Base-by-base conservation (phyloP, 139 green algal genomes). In the Chlamydomonas applanata region DNA sequence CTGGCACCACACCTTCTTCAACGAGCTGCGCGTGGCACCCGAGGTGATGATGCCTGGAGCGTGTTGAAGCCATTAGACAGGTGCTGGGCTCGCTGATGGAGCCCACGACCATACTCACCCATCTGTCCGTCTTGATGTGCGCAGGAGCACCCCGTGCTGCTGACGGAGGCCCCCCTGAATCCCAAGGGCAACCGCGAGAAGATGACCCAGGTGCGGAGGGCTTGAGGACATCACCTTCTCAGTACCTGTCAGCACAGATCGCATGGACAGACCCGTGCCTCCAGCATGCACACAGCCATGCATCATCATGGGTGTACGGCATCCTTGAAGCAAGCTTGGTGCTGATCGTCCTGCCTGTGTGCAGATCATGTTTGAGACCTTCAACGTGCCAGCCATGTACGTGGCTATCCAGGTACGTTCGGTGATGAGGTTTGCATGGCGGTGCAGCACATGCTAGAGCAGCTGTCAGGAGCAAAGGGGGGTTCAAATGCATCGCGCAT, bases 1-100 rank as follows among this genome's bases (percentile, higher is more conserved):
- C 83, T 99, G 95, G 96, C 94, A 99, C 82, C 96, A 99, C 90
- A 99, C 96, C 40, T 99, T 99, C 72, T 99, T 98, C 91, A 99
- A 99, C 72, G 96, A 99, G 93, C 91, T 99, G 56, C 92, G 96
- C n/a, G 95, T 99, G 34, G 92, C 95, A 2, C 96, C 96, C 5
- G 96, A 99, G 78, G 83, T 87, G 60, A 9, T 49, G 7, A 49
- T 49, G 40, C 11, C 11, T 35, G n/a, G 29, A 49, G 11, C 7
- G 40, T 19, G 40, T 11, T 19, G 40, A 49, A 62, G 24, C 9
- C 40, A 49, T 49, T 49, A 49, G 40, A 7, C 11, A 11, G 56
- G 54, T 68, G 4, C 19, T 20, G 60, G 27, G 27, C 4, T 40
- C 27, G 60, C 7, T 35, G 5, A 68, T 68, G 36, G 17, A 16